Conservation (phyloP, 2,329 filamentous ascomycete genomes). For the Aspergillus ustus region DNA sequence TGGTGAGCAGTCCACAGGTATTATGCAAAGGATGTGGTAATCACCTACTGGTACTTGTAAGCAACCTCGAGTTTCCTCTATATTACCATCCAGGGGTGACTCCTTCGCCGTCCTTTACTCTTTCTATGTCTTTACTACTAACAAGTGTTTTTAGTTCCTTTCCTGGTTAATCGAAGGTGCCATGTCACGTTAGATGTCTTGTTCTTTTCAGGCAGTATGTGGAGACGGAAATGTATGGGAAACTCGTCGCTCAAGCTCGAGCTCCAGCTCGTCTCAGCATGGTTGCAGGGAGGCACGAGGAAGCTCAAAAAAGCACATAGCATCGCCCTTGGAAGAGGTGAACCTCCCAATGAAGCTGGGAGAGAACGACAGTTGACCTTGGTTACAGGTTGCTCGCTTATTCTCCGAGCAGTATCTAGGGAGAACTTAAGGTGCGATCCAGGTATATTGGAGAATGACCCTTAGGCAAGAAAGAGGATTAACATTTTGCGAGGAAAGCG, state of each 20-base stretch:
- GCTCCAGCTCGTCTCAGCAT: neutral
- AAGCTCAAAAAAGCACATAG: slow-evolving; percentile 9
- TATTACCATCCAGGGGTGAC: neutral
- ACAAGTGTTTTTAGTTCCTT: slow-evolving; percentile 17
- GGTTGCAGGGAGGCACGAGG: neutral
- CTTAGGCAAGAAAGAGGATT: slow-evolving; percentile 5
- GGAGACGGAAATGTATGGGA: neutral
- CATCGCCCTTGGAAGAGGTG: slow-evolving; percentile 11
- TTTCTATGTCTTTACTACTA: slow-evolving; percentile 13
- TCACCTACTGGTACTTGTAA: neutral
- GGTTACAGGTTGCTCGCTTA: slow-evolving; percentile 12
- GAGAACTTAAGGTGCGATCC: slow-evolving; percentile 12
- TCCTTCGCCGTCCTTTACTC: slow-evolving; percentile 16
- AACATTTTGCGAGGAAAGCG: neutral
- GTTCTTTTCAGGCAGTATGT: neutral
- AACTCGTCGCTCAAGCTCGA: neutral
- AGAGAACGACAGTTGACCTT: neutral
- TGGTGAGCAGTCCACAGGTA: too few relatives aligned
- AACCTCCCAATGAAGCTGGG: slow-evolving; percentile 12
- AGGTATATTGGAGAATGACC: slow-evolving; percentile 17
- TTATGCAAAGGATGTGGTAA: too few relatives aligned
- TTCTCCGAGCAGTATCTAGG: slow-evolving; percentile 16
- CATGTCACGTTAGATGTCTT: slow-evolving; percentile 2
- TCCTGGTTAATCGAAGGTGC: slow-evolving; percentile 11
- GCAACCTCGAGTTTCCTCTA: slow-evolving; percentile 6